phyloP scores from a whole-genome alignment of 129 eudicot species.

The Apium graveolens region DNA sequence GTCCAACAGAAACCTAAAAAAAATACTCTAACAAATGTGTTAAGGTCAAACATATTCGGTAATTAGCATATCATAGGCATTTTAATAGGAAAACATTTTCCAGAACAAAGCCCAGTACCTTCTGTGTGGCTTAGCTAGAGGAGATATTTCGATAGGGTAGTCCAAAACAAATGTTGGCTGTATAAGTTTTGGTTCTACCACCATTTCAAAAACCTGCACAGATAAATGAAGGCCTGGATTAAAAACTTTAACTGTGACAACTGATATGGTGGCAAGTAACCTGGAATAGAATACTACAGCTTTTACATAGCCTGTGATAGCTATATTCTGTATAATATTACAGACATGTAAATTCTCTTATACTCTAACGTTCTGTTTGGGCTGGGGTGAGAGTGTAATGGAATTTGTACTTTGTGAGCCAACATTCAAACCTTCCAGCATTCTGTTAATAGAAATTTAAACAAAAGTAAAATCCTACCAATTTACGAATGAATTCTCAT shows the following conservation, averaged over 20 bases:
- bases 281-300: not conserved
- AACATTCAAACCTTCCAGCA: not conserved
- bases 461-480: not conserved
- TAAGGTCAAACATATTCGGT: not conserved
- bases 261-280: not conserved
- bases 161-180: constrained; percentile 96
- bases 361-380: not conserved
- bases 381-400: not conserved
- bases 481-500: not conserved
- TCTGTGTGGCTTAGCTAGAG: constrained; percentile 94
- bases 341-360: not conserved
- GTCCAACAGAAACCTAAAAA: not conserved
- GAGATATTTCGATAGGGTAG: constrained; percentile 93
- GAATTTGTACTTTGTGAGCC: not conserved
- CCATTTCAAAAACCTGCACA: constrained; percentile 74
- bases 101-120: constrained; percentile 38
- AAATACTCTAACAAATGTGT: not conserved
- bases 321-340: not conserved
- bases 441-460: not conserved
- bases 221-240: not conserved
- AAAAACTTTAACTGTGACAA: not conserved
- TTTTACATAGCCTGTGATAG: not conserved
- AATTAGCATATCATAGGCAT: constrained; percentile 3
- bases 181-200: constrained; percentile 71
- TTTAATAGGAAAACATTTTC: not conserved